Base-by-base conservation (phyloP, 345 rosid genomes). In the Orychophragmus violaceus region DNA sequence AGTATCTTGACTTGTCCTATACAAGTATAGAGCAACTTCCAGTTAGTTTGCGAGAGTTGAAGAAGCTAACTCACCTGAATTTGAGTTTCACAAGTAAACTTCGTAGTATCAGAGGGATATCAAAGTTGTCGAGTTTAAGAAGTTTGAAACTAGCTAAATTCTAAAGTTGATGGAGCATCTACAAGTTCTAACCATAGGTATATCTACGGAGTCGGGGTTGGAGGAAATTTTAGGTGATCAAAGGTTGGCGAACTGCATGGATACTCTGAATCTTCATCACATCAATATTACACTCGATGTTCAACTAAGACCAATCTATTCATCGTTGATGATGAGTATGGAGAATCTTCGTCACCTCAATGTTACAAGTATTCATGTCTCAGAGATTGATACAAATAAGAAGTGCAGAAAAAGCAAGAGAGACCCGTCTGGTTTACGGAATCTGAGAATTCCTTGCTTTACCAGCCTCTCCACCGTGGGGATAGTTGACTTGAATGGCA, bases 1-100 rank as follows among this genome's bases (percentile, higher is more conserved):
- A 37, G 23, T 78, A 56, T 66, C 82, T 52, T 35, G 25, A 57
- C 66, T 46, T 68, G 59, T 46, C 71, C 8, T 0, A 2, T 6
- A 79, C 66, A 33, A 3, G 8, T 0, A 28, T 74, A 13, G 7
- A n/a, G 57, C 24, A 27, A 30, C 23, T 69, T 10, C 66, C 74
- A 2, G 42, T 35, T 44, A 65, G 71, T 50, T 56, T 69, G 6
- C 68, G 30, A 27, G 28, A 57, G 22, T 11, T 75, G 44, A 50
- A 27, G 32, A 58, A 23, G 16, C 62, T 69, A 12, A 57, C 36
- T 32, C 33, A 75, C 24, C 50, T 64, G 57, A 64, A 46, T 42
- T 29, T 69, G 52, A 39, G 18, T 18, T 1, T 0, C 2, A 51
- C 64, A 25, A 0, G 3, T 2, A 3, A 4, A 8, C 64, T 71